phyloP scores from a whole-genome alignment of 345 rosid species.

The Syzygium oleosum region DNA sequence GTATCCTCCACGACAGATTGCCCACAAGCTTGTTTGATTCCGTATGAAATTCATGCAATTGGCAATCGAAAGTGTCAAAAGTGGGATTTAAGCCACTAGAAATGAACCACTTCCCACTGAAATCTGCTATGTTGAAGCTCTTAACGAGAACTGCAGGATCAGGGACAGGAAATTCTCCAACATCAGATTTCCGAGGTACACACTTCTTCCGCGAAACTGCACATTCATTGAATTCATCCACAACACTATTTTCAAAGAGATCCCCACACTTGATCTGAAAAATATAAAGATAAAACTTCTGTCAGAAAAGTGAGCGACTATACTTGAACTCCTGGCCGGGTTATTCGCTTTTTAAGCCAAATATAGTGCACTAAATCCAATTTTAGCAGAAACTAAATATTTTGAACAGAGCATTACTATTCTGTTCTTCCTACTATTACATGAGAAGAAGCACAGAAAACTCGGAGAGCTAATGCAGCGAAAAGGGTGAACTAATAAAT shows the following conservation, averaged over 20 bases:
- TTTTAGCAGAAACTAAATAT: not conserved
- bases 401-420: not conserved
- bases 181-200: slow-evolving; percentile 79
- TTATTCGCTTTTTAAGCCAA: not conserved
- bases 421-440: not conserved
- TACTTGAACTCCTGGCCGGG: not conserved
- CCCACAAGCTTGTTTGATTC: slow-evolving; percentile 72
- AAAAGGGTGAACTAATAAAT: not conserved
- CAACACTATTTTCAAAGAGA: slow-evolving; percentile 72
- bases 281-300: not conserved
- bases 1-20: slow-evolving; percentile 76
- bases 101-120: slow-evolving; percentile 83
- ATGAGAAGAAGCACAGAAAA: not conserved
- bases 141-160: slow-evolving; percentile 66
- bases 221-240: slow-evolving; percentile 89
- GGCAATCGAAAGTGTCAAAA: slow-evolving; percentile 81
- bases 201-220: slow-evolving; percentile 91
- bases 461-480: not conserved
- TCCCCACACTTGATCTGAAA: slow-evolving; percentile 93
- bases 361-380: not conserved
- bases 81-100: slow-evolving; percentile 89
- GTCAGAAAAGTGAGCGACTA: not conserved
- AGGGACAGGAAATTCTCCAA: slow-evolving; percentile 83
- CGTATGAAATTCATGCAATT: slow-evolving; percentile 72
- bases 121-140: slow-evolving; percentile 66